Conservation (phyloP, 441 rosid genomes). For the Populus hybrid region DNA sequence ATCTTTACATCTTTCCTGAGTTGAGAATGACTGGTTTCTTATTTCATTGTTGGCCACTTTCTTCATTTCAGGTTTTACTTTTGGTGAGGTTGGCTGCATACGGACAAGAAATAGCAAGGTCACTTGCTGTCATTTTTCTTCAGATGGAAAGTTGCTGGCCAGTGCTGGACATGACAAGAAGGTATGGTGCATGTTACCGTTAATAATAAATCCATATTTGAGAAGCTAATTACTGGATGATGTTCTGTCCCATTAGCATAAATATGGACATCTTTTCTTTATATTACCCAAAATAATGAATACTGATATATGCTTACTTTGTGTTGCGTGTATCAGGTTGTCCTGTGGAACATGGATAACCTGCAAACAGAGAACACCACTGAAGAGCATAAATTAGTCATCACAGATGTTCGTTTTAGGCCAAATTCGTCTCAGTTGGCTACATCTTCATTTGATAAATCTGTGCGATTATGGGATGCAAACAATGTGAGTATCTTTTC, state of each 20-base stretch:
- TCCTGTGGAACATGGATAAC: constrained; percentile 73
- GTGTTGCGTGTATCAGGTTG: constrained; percentile 39
- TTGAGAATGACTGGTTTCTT: constrained; percentile 1
- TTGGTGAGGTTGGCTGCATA: constrained; percentile 59
- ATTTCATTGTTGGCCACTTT: constrained; percentile 1
- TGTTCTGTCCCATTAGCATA: not conserved
- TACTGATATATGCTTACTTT: constrained; percentile 7
- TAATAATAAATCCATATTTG: constrained; percentile 6
- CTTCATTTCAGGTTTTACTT: constrained; percentile 50
- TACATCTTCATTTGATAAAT: constrained; percentile 62
- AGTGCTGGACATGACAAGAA: constrained; percentile 73
- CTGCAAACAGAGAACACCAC: constrained; percentile 49
- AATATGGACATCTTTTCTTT: not conserved
- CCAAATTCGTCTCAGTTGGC: constrained; percentile 65
- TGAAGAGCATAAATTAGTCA: constrained; percentile 56
- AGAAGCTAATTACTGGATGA: not conserved
- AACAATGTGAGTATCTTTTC: constrained; percentile 39
- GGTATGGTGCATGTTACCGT: constrained; percentile 28
- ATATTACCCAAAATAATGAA: not conserved
- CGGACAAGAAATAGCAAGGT: constrained; percentile 57
- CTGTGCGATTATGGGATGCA: constrained; percentile 71
- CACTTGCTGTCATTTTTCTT: constrained; percentile 78
- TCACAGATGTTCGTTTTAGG: constrained; percentile 71
- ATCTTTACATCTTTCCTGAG: constrained; percentile 4
- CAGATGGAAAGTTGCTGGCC: constrained; percentile 70